phyloP scores from a whole-genome alignment of 2,329 filamentous ascomycete species.

The Cercospora sojina region DNA sequence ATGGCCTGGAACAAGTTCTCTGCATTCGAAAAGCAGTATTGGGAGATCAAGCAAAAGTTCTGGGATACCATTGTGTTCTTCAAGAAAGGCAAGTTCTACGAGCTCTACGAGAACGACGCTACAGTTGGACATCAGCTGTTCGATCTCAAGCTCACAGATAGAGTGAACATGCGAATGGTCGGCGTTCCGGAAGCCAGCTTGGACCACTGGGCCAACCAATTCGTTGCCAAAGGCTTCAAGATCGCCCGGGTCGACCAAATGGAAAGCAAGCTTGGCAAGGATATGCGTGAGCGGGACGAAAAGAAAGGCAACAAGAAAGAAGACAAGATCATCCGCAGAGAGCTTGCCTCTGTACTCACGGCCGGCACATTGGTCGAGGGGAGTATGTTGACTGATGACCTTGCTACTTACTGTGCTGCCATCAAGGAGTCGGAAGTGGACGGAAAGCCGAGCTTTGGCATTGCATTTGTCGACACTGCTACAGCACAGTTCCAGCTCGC shows the following conservation, averaged over 20 bases:
- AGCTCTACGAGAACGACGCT: slow-evolving; percentile 96
- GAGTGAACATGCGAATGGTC: slow-evolving; percentile 99
- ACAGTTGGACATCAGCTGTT: slow-evolving; percentile 95
- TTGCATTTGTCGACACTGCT: slow-evolving; percentile 91
- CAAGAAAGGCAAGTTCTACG: slow-evolving; percentile 99
- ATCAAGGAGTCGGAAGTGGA: slow-evolving; percentile 74
- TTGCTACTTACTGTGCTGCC: slow-evolving; percentile 92
- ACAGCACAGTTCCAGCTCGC: slow-evolving; percentile 95
- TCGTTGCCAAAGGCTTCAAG: slow-evolving; percentile 96
- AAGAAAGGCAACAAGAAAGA: slow-evolving; percentile 63
- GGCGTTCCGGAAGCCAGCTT: slow-evolving; percentile 93
- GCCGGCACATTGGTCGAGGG: slow-evolving; percentile 91
- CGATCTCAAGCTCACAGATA: slow-evolving; percentile 93
- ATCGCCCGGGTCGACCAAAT: slow-evolving; percentile 95
- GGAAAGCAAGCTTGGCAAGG: slow-evolving; percentile 91
- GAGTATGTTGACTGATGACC: slow-evolving; percentile 95
- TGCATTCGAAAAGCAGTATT: slow-evolving; percentile 96
- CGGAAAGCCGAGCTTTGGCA: slow-evolving; percentile 78
- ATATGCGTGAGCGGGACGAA: slow-evolving; percentile 88
- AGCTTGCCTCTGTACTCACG: slow-evolving; percentile 87
- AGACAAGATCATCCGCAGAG: slow-evolving; percentile 89
- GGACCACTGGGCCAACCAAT: slow-evolving; percentile 97
- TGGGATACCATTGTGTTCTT: slow-evolving; percentile 99
- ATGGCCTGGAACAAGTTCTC: slow-evolving; percentile 79
- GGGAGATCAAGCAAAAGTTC: slow-evolving; percentile 97